Base-by-base conservation (phyloP, 352 stramenopile genomes). In the Lagenidium giganteum region DNA sequence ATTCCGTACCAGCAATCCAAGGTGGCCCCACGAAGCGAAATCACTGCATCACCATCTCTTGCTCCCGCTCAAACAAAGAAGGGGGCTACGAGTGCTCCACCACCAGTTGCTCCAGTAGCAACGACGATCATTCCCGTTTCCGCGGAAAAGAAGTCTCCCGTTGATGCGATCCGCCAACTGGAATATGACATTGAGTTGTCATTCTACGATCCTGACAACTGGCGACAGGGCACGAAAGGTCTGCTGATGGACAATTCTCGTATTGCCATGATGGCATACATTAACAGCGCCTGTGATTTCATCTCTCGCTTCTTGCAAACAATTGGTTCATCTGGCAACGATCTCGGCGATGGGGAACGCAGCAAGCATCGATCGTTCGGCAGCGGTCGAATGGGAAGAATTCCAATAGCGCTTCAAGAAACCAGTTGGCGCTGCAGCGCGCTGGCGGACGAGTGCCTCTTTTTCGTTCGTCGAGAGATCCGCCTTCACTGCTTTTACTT, bases 401-500 rank as follows among this genome's bases (percentile, higher is more conserved):
- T n/a, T n/a, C n/a, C n/a, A 13, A 57, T 70, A 5, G 64, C 68
- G 0, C 49, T 87, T 4, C 68, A 86, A 51, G 55, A 56, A 28
- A 79, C 74, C 4, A 87, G 75, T 41, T 83, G 64, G 59, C 67
- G 77, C 25, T 90, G 80, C 45, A 88, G 74, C 26, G 67, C 71
- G 12, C 57, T 90, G 31, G 80, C 75, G 8, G 80, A 87, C 30
- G 76, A 87, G 36, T 89, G 75, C 32, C 64, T 93, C 21, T 64
- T 93, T 18, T 90, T 90, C 37, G 22, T 93, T 30, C 72, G 80
- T 22, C 80, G 77, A 4, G 80, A 93, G 30, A 65, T 87, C 21
- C 71, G 76, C 2, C 47, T 93, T 30, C 77, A 89, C 26, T 85
- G 72, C 42, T 85, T 83, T 44, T 89, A 71, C 39, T 90, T 80